phyloP scores from a whole-genome alignment of 2,329 filamentous ascomycete species.

The Polytolypa hystricis region DNA sequence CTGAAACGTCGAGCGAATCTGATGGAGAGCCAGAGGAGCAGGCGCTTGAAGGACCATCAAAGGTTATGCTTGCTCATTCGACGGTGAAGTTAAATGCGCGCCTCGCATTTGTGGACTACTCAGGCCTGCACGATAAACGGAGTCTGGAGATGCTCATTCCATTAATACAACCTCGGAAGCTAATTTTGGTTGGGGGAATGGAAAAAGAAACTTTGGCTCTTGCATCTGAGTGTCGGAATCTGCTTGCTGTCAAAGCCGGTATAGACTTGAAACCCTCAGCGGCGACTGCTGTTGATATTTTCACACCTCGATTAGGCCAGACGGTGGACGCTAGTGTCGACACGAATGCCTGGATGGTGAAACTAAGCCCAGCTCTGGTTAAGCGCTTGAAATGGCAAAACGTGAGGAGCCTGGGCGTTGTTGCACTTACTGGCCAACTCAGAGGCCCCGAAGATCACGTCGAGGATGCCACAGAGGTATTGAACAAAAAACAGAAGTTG shows the following conservation, averaged over 20 bases:
- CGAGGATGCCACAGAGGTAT: constrained; percentile 28
- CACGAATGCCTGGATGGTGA: constrained; percentile 94
- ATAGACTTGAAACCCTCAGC: constrained; percentile 5
- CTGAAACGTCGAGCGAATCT: constrained; percentile 46
- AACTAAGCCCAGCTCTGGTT: constrained; percentile 72
- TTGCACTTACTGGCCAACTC: constrained; percentile 73
- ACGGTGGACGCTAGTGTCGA: constrained; percentile 85
- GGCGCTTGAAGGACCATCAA: constrained; percentile 56
- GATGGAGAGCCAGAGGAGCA: constrained; percentile 43
- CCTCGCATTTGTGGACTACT: constrained; percentile 83
- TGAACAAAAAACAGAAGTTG: constrained; percentile 43
- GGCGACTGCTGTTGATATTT: constrained; percentile 51
- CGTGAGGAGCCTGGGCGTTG: constrained; percentile 77
- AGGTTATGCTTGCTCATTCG: constrained; percentile 55
- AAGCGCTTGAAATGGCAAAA: constrained; percentile 90
- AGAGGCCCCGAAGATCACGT: constrained; percentile 35
- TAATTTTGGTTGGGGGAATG: constrained; percentile 80
- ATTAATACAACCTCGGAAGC: constrained; percentile 82
- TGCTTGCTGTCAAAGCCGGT: constrained; percentile 40
- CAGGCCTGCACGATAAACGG: constrained; percentile 83
- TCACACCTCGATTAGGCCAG: constrained; percentile 65
- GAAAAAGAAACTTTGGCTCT: constrained; percentile 66
- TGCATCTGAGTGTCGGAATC: constrained; percentile 66
- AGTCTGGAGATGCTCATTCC: constrained; percentile 92
- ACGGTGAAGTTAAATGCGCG: constrained; percentile 59